Percentiles rank a stretch among this genome's conserved stretches.
These are phyloP conservation scores for Tephrocybe rancida DNA, from an alignment of 768 basidiomycete species.

Conservation along the genomic window DNA sequence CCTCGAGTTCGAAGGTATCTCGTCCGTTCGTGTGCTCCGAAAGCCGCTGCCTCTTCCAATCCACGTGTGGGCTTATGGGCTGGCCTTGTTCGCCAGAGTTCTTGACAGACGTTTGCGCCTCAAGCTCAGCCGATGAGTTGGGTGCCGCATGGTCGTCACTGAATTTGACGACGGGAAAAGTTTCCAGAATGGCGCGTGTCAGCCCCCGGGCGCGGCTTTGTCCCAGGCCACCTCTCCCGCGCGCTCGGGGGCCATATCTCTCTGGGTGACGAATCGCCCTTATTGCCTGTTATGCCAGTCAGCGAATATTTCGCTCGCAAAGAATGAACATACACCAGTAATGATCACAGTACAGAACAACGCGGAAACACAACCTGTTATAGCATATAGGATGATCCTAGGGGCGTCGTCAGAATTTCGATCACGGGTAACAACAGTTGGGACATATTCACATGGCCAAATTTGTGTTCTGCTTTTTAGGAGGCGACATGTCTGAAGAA, in stretches of 20 bases:
- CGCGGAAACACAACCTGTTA: constrained; percentile 86
- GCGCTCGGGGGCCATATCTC: constrained; percentile 79
- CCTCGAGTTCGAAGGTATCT: background rate
- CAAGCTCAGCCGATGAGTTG: background rate
- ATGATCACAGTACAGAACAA: constrained; percentile 86
- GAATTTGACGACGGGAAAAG: constrained; percentile 94
- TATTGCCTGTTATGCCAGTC: constrained; percentile 53
- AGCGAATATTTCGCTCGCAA: constrained; percentile 4
- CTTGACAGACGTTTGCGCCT: constrained; percentile 16
- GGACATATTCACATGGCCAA: constrained; percentile 69
- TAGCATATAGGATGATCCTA: constrained; percentile 84
- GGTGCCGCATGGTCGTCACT: constrained; percentile 29
- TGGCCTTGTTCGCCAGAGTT: constrained; percentile 26
- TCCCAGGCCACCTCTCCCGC: constrained; percentile 38
- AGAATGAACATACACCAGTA: constrained; percentile 64
- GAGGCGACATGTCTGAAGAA: constrained; percentile 17
- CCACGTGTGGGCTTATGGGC: background rate
- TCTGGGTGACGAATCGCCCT: constrained; percentile 88
- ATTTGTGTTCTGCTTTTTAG: constrained; percentile 44
- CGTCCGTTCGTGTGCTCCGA: constrained; percentile 7
- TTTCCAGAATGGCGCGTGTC: constrained; percentile 91
- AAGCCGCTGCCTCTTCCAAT: constrained; percentile 21
- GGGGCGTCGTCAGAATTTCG: constrained; percentile 6
- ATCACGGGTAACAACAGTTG: background rate
- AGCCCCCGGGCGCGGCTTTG: constrained; percentile 84